Base-by-base conservation (phyloP, 345 rosid genomes). In the Ricinus communis region DNA sequence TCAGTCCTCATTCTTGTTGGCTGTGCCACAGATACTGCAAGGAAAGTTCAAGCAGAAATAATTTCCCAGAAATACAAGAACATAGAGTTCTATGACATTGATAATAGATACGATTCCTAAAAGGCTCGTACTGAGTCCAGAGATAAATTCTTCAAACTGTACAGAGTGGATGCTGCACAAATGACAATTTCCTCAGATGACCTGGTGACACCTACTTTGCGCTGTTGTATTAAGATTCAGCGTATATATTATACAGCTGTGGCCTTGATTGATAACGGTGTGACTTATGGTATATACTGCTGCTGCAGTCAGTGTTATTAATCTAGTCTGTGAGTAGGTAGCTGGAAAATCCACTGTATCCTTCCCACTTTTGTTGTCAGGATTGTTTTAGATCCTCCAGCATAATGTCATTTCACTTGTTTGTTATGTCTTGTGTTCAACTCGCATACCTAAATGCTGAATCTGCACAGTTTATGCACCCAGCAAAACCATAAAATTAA, bases 1-100 rank as follows among this genome's bases (percentile, higher is more conserved):
- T 95, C 99, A 15, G 93, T 95, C 68, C 97, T 95, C 56, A 95
- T 95, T 78, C 97, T 95, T 54, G 99, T 95, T 5, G 99, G 99
- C n/a, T 92, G 99, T 79, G 99, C 99, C 0, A 91, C 97, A 0
- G 97, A 93, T 70, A 91, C 97, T 14, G 98, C 98, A 57, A 86
- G 98, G 83, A 94, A 94, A 83, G 97, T 94, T 65, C 89, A 91
- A 79, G 98, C 97, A 5, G 97, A 94, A 85, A 86, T 94, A 27
- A 94, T 91, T 68, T 91, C 98, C 49, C 98, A 91, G 30, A 94
- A 94, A 84, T 90, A 94, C 83, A 90, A 92, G 88, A 87, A 87
- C 82, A 91, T 94, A 21, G 98, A 94, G 81, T 91, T 88, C 69
- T 91, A 94, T 67, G 95, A 94, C 70, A 73, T 85, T 10, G 88